Percentiles rank a stretch among this genome's conserved stretches.
Conservation (phyloP, 1,139 yeast genomes). For the Yamadazyma blattariae region DNA sequence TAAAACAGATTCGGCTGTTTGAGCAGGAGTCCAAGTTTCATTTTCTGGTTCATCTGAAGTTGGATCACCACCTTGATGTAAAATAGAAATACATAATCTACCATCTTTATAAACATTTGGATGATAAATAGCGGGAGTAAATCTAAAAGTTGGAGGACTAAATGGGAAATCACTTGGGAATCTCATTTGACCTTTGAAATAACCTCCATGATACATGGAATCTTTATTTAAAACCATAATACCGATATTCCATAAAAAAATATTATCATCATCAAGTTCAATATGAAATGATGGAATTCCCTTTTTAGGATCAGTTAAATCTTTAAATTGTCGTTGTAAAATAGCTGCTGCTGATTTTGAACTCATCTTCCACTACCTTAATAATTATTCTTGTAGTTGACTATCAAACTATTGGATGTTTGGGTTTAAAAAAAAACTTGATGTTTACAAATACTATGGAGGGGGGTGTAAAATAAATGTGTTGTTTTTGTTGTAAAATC, state of each 20-base stretch:
- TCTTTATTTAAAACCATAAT: constrained; percentile 89
- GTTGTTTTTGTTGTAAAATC: too few species aligned
- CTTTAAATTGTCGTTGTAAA: constrained; percentile 89
- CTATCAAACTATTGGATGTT: background rate
- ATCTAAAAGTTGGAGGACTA: constrained; percentile 86
- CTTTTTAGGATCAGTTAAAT: constrained; percentile 88
- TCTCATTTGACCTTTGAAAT: constrained; percentile 89
- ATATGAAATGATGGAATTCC: constrained; percentile 91
- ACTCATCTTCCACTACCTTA: constrained; percentile 37
- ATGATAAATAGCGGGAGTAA: constrained; percentile 93
- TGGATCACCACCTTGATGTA: constrained; percentile 87
- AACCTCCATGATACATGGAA: constrained; percentile 94
- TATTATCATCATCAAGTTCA: constrained; percentile 83
- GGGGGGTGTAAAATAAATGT: too few species aligned
- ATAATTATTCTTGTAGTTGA: too few species aligned
- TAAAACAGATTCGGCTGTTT: constrained; percentile 87
- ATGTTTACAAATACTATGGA: too few species aligned
- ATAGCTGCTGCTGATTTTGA: constrained; percentile 68
- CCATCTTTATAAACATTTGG: constrained; percentile 96
- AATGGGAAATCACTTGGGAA: constrained; percentile 91
- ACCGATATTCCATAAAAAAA: constrained; percentile 90
- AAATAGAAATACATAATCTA: constrained; percentile 83
- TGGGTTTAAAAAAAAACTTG: background rate
- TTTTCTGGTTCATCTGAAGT: constrained; percentile 89
- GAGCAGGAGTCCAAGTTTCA: constrained; percentile 97